Base-by-base conservation (phyloP, 2,329 filamentous ascomycete genomes). In the Talaromyces albobiverticillius region DNA sequence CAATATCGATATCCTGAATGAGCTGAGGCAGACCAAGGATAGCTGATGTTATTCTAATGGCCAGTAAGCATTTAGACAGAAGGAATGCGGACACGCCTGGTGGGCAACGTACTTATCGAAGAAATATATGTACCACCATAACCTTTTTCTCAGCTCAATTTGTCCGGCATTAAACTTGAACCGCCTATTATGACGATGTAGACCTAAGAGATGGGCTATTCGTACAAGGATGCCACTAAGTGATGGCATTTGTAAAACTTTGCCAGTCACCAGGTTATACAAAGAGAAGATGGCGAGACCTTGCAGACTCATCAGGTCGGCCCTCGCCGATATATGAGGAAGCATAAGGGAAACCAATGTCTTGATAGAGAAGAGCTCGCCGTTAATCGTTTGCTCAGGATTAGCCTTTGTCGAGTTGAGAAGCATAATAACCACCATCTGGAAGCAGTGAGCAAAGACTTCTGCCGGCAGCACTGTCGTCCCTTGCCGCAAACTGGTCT, bases 141-240 rank as follows among this genome's bases (percentile, higher is more conserved):
- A 25, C 36, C 46, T 49, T 23, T 26, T 49, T 36, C 26, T 32
- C 2, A 36, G 10, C n/a, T 49, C 46, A 22, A 49, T 18, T 5
- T 38, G 34, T 18, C 34, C 34, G 16, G 34, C 13, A 14, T 13
- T 38, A 18, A 38, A 14, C 34, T 38, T 38, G 16, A 38, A 38
- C 16, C 34, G 34, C 34, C 34, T 4, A 29, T 29, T 36, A 38
- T 57, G 55, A 5, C 55, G 51, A 51, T 57, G 55, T 8, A 57
- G 46, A 4, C 55, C 55, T 11, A 57, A 23, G 8, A 47, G 54
- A 18, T 57, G 55, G 4, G 55, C 46, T 13, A 54, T 26, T 9
- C 46, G 48, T 2, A 54, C 51, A 13, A 57, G 53, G 7, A 57
- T 13, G 4, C 51, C 55, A 20, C 49, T 54, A 1, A 54, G 32